Percentiles rank a stretch among this genome's conserved stretches.
phyloP scores from a whole-genome alignment of 2,329 filamentous ascomycete species.

The Nakataea oryzae region DNA sequence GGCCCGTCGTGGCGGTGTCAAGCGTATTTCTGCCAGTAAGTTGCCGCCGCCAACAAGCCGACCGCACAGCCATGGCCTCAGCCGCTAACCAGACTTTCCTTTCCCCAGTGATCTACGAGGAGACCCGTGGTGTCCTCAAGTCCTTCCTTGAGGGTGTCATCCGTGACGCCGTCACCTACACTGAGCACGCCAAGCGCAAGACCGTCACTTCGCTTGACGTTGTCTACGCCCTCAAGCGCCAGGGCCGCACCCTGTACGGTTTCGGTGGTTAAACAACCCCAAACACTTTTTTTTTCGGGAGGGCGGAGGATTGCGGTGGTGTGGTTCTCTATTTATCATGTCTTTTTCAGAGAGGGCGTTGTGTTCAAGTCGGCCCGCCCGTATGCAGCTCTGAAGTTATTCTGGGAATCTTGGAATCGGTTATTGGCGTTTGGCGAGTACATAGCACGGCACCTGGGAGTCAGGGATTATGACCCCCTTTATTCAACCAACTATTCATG shows the following conservation, averaged over 20 bases:
- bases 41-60: conserved; percentile 10
- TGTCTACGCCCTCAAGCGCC: conserved; percentile 58
- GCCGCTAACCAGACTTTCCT: neutral
- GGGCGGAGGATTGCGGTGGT: neutral
- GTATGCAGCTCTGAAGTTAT: neutral
- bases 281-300: neutral
- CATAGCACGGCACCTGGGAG: neutral
- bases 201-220: conserved; percentile 63
- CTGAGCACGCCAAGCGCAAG: conserved; percentile 74
- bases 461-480: neutral
- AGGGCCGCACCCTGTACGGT: conserved; percentile 73
- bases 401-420: neutral
- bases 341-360: neutral
- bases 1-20: conserved; percentile 97
- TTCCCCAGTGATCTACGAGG: conserved; percentile 60
- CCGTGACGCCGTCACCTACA: conserved; percentile 68
- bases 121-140: conserved; percentile 69
- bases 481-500: neutral
- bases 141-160: conserved; percentile 70
- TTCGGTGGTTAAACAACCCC: conserved; percentile 63
- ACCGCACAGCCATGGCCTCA: no score
- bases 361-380: neutral
- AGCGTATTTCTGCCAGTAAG: conserved; percentile 96
- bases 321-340: neutral
- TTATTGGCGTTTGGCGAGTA: neutral